Percentiles rank a stretch among this genome's conserved stretches.
Evolutionary conservation across 441 rosid species (phyloP).

Genomic region (Mallotus repandus): DNA sequence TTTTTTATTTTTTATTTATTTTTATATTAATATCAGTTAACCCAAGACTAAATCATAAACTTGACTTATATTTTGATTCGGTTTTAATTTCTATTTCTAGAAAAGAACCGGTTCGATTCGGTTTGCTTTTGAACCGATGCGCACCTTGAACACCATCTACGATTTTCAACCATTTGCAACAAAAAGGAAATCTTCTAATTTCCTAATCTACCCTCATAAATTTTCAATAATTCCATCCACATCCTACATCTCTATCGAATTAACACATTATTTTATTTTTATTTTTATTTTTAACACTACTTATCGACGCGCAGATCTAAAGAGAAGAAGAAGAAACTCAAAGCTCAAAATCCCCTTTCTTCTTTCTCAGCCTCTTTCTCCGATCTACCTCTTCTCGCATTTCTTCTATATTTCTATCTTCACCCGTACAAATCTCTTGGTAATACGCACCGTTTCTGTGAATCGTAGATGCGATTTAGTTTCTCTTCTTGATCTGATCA

Average conservation of each 20-base stretch:
- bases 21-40: too few species aligned
- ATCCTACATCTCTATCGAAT: background rate
- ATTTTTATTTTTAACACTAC: background rate
- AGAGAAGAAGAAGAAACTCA: too few species aligned
- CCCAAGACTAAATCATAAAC: too few species aligned
- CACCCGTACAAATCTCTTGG: background rate
- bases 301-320: slow-evolving; percentile 22
- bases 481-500: slow-evolving; percentile 16
- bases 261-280: background rate
- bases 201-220: background rate
- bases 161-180: too few species aligned
- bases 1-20: too few species aligned
- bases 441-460: background rate
- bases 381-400: background rate
- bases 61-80: too few species aligned
- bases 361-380: background rate
- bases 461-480: slow-evolving; percentile 14
- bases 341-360: background rate
- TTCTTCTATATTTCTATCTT: background rate
- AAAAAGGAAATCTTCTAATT: background rate
- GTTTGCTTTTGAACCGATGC: too few species aligned
- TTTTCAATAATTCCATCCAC: background rate
- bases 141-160: too few species aligned
- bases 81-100: too few species aligned
- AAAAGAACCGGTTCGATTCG: too few species aligned